phyloP scores from a whole-genome alignment of 768 basidiomycete genomes.

The Tylopilus cervinicoccineus region DNA sequence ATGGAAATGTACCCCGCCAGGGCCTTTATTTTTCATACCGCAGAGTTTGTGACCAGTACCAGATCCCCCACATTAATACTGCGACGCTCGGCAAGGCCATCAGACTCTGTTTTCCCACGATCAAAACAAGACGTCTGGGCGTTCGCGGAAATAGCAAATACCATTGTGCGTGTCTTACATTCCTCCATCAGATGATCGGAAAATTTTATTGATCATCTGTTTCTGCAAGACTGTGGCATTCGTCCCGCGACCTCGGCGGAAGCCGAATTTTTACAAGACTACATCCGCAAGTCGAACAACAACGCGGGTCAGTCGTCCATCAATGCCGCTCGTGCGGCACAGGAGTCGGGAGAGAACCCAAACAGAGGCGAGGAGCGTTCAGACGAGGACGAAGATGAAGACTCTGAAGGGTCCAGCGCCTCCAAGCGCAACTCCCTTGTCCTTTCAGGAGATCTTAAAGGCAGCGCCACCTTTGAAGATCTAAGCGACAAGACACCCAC shows the following conservation, averaged over 20 bases:
- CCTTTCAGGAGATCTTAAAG: constrained; percentile 61
- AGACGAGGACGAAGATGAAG: constrained; percentile 85
- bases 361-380: constrained; percentile 66
- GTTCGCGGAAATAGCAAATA: constrained; percentile 96
- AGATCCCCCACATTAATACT: constrained; percentile 92
- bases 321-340: constrained; percentile 68
- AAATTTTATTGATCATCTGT: constrained; percentile 27
- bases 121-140: constrained; percentile 91
- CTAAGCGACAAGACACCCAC: constrained; percentile 85
- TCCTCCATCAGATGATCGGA: constrained; percentile 34
- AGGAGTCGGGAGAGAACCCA: constrained; percentile 60
- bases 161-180: constrained; percentile 63
- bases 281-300: constrained; percentile 88
- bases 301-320: constrained; percentile 72
- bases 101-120: constrained; percentile 87
- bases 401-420: constrained; percentile 71
- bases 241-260: constrained; percentile 88
- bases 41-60: constrained; percentile 87
- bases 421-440: constrained; percentile 75
- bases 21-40: constrained; percentile 93
- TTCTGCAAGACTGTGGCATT: constrained; percentile 76
- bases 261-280: constrained; percentile 89
- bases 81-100: constrained; percentile 95
- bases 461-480: constrained; percentile 55
- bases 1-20: constrained; percentile 91